Base-by-base conservation (phyloP, 371 early-diverging fungal genomes). In the Lichtheimia ramosa region DNA sequence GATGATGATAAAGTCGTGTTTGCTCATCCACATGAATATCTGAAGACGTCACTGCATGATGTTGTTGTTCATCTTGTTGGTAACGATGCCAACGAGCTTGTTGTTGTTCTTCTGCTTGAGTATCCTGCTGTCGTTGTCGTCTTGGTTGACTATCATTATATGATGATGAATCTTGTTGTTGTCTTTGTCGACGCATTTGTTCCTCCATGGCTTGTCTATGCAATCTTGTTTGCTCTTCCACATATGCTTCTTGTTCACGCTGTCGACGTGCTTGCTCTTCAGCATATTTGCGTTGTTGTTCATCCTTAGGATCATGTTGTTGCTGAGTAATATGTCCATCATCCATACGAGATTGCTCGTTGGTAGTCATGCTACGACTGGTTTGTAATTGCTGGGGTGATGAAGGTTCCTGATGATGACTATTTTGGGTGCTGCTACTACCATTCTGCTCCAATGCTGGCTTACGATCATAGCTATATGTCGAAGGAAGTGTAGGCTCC, bases 401-500 rank as follows among this genome's bases (percentile, higher is more conserved):
- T 53, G 15, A 12, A 21, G 14, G 54, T 24, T 43, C 46, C 34
- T 25, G 34, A 41, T 54, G n/a, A 20, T 40, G 8, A 5, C 2
- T 16, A 2, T 41, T 54, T 15, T 40, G 28, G 20, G 28, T n/a
- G 27, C 16, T 25, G 14, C 4, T 51, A 10, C 51, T 21, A 51
- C 27, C n/a, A 27, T 8, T 7, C 8, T 54, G 54, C 14, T 54
- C 43, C 12, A 24, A 43, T 12, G 43, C 46, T 48, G 16, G 43
- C 8, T 41, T 34, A 24, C 56, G 46, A 56, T 58, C 58, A 48
- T 58, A 58, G 23, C 20, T 48, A 48, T 60, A 60, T 6, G 61
- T 60, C 5, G 61, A 43, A 12, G 61, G 61, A 46, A 60, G 18
- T n/a, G 48, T 60, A 4, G 61, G 61, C n/a, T 60, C 61, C 28